Percentiles rank a stretch among this genome's conserved stretches.
phyloP scores from a whole-genome alignment of 305 asterid species.

The Ilex paraguariensis region DNA sequence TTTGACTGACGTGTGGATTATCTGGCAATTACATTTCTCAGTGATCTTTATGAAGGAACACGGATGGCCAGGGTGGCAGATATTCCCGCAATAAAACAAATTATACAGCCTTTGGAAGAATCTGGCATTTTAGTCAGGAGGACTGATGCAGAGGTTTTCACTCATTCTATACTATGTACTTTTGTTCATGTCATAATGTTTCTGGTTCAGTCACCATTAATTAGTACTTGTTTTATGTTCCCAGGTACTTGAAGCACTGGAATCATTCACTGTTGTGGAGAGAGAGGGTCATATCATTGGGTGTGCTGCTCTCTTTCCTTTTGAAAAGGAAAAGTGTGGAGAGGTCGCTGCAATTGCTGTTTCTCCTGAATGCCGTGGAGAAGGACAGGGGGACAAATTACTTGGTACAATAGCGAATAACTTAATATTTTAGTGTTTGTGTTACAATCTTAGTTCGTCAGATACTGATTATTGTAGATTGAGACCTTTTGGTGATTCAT shows the following conservation, averaged over 20 bases:
- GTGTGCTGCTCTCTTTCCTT: conserved; percentile 84
- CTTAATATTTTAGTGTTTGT: background rate
- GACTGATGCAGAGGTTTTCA: conserved; percentile 72
- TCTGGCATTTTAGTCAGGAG: conserved; percentile 79
- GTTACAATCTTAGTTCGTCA: no score
- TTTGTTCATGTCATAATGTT: background rate
- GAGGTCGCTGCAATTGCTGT: conserved; percentile 98
- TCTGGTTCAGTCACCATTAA: background rate
- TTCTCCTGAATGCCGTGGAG: conserved; percentile 96
- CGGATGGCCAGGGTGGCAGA: conserved; percentile 70
- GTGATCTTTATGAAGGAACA: conserved; percentile 95
- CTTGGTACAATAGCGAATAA: conserved; percentile 49
- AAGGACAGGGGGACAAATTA: conserved; percentile 96
- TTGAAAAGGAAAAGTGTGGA: conserved; percentile 67
- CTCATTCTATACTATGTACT: conserved; percentile 7
- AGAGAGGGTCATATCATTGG: conserved; percentile 95
- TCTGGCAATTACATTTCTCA: conserved; percentile 25
- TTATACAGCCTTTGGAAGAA: conserved; percentile 77
- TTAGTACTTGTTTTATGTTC: conserved; percentile 11
- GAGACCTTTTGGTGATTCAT: no score
- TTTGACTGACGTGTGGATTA: conserved; percentile 4
- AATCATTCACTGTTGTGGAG: conserved; percentile 68
- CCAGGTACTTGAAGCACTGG: conserved; percentile 64
- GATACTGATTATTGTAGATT: no score
- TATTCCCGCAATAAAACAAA: conserved; percentile 60